These are phyloP conservation scores for Aphanoascus verrucosus DNA, from an alignment of 2,329 filamentous ascomycete species.

Conservation along the genomic window DNA sequence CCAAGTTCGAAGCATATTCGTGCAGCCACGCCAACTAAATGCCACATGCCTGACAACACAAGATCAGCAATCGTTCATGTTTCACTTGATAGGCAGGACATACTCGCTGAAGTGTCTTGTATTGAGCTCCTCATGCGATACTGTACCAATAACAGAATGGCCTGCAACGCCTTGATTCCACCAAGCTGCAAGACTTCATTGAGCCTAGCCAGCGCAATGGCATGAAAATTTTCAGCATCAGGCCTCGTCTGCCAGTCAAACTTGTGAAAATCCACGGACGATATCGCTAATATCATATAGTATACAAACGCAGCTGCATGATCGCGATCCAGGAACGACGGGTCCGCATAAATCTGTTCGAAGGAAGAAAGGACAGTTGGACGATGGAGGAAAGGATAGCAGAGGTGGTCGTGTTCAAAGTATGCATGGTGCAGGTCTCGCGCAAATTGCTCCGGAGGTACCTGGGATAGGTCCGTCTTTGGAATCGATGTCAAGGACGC, in stretches of 20 bases:
- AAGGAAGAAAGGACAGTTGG: slow-evolving; percentile 19
- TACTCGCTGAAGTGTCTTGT: slow-evolving; percentile 30
- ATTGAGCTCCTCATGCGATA: slow-evolving; percentile 36
- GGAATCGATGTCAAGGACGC: slow-evolving; percentile 16
- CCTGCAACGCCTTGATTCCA: slow-evolving; percentile 33
- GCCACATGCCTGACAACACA: slow-evolving; percentile 28
- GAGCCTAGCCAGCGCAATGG: slow-evolving; percentile 31
- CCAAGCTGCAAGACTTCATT: slow-evolving; percentile 30
- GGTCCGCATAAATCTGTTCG: slow-evolving; percentile 19
- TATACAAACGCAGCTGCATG: slow-evolving; percentile 33
- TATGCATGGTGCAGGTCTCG: slow-evolving; percentile 34
- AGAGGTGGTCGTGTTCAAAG: slow-evolving; percentile 35
- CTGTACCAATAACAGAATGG: slow-evolving; percentile 36
- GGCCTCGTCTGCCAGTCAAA: slow-evolving; percentile 37
- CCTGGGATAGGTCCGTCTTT: slow-evolving; percentile 10
- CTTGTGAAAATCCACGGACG: slow-evolving; percentile 36
- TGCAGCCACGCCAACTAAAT: slow-evolving; percentile 36
- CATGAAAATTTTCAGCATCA: slow-evolving; percentile 36
- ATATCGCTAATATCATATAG: slow-evolving; percentile 38
- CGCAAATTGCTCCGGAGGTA: slow-evolving; percentile 29
- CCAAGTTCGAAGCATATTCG: slow-evolving; percentile 36
- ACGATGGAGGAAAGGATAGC: slow-evolving; percentile 34
- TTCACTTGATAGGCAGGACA: not conserved
- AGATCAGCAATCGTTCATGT: not conserved
- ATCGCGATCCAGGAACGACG: slow-evolving; percentile 18